Evolutionary conservation across 2,329 filamentous ascomycete species (phyloP), one percentile per base, ranked within the genome.

Genomic region (Ophiostoma sp.): DNA sequence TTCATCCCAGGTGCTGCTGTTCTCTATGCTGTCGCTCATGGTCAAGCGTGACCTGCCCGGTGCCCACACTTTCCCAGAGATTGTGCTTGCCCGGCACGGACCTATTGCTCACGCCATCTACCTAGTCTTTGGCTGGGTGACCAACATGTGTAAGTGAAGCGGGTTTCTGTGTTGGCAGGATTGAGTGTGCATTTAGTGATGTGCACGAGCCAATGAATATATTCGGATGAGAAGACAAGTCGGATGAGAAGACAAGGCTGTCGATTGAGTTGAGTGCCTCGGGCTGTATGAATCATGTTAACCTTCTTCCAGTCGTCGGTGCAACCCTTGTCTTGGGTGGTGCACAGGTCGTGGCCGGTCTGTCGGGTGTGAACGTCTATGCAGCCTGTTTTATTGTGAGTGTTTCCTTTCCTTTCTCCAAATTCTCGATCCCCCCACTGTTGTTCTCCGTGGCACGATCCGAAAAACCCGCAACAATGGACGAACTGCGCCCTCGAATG

Each of bases 41-140:
- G 81, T 84, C 76, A 85, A 85, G 75, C 75, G 78, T 2, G 79
- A 82, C 71, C 80, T 81, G 0, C 82, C 83, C 0, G 80, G 81
- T 9, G 82, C 82, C 0, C 83, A 84, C 74, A 84, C 83, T 0
- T 83, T 83, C 73, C 82, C 81, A 6, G 83, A 85, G 75, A 84
- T 84, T 69, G 79, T 84, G 1, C 78, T 81, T 6, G 77, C 77
- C 2, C 78, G 82, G 3, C 81, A 84, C 73, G 83, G 83, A 1
- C 78, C 77, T 17, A 59, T 79, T 3, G 81, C 81, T 1, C 83
- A 84, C 74, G 19, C 81, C 1, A 82, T 79, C 0, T 84, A 82
- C 73, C 77, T 83, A 15, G 83, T 82, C 76, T 82, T 82, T 71
- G 82, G 80, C 0, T 79, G 80, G 61, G 80, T 80, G 1, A 84